Percentiles rank a stretch among this genome's conserved stretches.
Conservation (phyloP, 768 basidiomycete genomes). For the Amanita polypyramis region DNA sequence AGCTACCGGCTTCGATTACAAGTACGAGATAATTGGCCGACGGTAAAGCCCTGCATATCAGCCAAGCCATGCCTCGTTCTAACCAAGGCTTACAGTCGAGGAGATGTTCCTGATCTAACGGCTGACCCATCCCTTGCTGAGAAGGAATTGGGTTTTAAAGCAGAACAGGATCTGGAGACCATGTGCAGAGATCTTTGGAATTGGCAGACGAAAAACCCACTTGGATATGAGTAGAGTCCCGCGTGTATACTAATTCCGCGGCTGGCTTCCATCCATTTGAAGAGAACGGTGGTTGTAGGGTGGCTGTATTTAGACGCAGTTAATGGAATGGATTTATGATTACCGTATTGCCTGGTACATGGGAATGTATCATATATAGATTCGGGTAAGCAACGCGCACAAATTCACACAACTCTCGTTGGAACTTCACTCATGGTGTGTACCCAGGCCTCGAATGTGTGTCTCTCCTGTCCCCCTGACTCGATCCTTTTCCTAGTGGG, state of each 20-base stretch:
- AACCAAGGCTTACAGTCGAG: conserved; percentile 41
- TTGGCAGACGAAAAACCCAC: conserved; percentile 91
- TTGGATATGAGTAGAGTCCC: conserved; percentile 42
- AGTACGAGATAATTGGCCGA: conserved; percentile 83
- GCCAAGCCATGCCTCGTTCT: neutral
- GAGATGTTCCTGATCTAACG: conserved; percentile 94
- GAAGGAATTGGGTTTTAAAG: conserved; percentile 88
- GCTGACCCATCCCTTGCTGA: conserved; percentile 89
- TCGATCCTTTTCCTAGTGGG: conserved; percentile 39
- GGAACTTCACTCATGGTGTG: conserved; percentile 9
- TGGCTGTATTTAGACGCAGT: neutral
- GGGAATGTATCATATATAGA: neutral
- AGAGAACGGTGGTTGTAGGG: neutral
- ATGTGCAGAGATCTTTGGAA: conserved; percentile 99
- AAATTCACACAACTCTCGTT: neutral
- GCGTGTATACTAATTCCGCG: neutral
- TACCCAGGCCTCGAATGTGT: neutral
- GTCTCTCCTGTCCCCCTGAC: neutral
- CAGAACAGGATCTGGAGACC: conserved; percentile 66
- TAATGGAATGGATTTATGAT: neutral
- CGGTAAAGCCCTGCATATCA: conserved; percentile 44
- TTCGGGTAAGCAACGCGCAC: neutral
- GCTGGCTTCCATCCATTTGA: neutral
- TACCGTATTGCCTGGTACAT: no score
- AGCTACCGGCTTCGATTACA: conserved; percentile 81